Percentiles rank a stretch among this genome's conserved stretches.
Evolutionary conservation across 495 filamentous ascomycete species (phyloP).

Genomic region (Viridothelium virens): DNA sequence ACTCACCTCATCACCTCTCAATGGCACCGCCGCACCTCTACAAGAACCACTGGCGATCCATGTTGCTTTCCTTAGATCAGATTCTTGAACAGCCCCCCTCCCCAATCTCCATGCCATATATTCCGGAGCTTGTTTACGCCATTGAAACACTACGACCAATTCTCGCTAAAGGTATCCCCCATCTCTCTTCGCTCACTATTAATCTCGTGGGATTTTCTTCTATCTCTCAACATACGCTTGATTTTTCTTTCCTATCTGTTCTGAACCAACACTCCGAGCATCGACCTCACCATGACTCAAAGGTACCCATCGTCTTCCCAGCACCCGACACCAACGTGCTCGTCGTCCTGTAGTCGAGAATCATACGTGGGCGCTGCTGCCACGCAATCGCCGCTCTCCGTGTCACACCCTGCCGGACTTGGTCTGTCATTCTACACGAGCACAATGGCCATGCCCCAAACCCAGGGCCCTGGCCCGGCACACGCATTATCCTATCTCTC

Average conservation of each 20-base stretch:
- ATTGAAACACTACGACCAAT: background rate
- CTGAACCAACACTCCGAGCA: background rate
- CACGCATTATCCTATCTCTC: background rate
- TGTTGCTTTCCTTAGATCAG: slow-evolving; percentile 11
- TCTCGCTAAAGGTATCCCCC: slow-evolving; percentile 1
- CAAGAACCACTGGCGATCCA: slow-evolving; percentile 9
- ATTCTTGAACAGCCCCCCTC: slow-evolving; percentile 5
- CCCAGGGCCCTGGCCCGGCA: background rate
- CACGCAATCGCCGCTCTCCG: background rate
- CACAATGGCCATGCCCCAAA: slow-evolving; percentile 2
- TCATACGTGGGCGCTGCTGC: background rate
- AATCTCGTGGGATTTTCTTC: background rate
- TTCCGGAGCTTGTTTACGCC: background rate
- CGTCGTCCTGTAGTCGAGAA: background rate
- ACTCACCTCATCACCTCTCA: slow-evolving; percentile 10
- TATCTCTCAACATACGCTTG: background rate
- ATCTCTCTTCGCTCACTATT: background rate
- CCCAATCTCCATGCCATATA: slow-evolving; percentile 11
- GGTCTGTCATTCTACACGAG: slow-evolving; percentile 4
- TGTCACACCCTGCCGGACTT: background rate
- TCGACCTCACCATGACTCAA: slow-evolving; percentile 6
- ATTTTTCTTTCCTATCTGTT: background rate
- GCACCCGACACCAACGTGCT: background rate
- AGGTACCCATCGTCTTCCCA: background rate
- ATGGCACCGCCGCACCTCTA: slow-evolving; percentile 23